A percentile compares a stretch with the other conserved stretches of the same genome.
phyloP scores from a whole-genome alignment of 441 rosid species.

The Daphne laureola region DNA sequence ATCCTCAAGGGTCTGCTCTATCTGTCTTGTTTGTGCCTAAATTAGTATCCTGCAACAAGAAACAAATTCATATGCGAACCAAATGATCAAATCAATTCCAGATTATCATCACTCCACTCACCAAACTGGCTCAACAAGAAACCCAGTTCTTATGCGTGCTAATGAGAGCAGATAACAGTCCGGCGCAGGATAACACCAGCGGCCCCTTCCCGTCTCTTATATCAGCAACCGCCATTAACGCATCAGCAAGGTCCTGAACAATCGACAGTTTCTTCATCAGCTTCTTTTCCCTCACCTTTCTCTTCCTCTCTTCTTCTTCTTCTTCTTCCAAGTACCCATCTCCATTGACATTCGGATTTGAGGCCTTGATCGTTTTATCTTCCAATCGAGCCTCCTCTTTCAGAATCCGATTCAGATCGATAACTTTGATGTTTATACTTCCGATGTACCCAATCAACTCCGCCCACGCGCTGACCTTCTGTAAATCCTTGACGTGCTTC shows the following conservation, averaged over 20 bases:
- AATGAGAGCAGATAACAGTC: constrained; percentile 74
- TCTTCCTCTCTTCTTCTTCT: constrained; percentile 46
- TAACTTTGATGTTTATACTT: constrained; percentile 53
- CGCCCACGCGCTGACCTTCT: constrained; percentile 73
- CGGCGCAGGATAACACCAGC: constrained; percentile 54
- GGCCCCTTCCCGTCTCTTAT: constrained; percentile 59
- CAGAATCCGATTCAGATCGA: constrained; percentile 57
- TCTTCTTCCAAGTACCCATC: constrained; percentile 32
- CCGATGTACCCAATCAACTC: constrained; percentile 74
- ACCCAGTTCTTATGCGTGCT: constrained; percentile 91
- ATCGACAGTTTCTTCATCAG: constrained; percentile 64
- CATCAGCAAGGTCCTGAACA: constrained; percentile 84
- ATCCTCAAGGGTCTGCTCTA: not conserved
- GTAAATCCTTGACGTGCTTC: constrained; percentile 38
- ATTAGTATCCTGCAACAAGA: not conserved
- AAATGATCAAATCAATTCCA: no score
- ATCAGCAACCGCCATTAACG: constrained; percentile 74
- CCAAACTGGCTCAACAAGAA: constrained; percentile 40
- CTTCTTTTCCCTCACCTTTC: constrained; percentile 56
- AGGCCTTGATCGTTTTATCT: constrained; percentile 15
- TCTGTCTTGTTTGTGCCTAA: not conserved
- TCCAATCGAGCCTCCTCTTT: constrained; percentile 45
- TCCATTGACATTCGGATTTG: constrained; percentile 56
- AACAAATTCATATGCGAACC: no score
- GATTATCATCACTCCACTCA: no score